phyloP scores from a whole-genome alignment of 2,329 filamentous ascomycete genomes.

The Thelonectria rubi region DNA sequence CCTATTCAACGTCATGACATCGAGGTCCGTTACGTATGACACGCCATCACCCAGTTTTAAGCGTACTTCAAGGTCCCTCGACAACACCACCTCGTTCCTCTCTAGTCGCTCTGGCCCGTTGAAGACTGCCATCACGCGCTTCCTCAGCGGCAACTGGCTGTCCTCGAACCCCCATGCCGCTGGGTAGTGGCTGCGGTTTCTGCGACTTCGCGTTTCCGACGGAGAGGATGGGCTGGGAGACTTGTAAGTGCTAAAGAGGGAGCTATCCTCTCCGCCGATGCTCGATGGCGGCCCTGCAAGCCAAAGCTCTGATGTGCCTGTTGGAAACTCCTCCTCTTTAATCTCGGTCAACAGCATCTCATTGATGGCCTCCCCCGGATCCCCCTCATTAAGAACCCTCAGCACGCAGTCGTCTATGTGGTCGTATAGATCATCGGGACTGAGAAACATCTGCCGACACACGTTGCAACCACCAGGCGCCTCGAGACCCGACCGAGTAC shows the following conservation, averaged over 20 bases:
- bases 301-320: neutral
- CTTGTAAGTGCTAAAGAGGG: neutral
- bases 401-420: constrained; percentile 11
- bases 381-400: neutral
- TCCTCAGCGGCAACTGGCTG: neutral
- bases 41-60: neutral
- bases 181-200: neutral
- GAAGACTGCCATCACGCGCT: constrained; percentile 4
- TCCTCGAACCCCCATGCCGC: constrained; percentile 1
- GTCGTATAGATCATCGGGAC: constrained; percentile 4
- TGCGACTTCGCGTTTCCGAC: neutral
- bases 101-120: neutral
- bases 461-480: neutral
- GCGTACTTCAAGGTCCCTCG: constrained; percentile 1
- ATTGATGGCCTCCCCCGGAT: constrained; percentile 6
- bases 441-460: neutral
- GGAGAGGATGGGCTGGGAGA: neutral
- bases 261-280: neutral
- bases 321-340: neutral
- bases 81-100: neutral
- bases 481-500: neutral
- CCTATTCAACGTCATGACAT: constrained; percentile 1
- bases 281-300: neutral
- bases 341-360: neutral
- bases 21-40: constrained; percentile 8